Conservation (phyloP, 176 grass and related monocot species). For the bread wheat (Triticum aestivum) region DNA sequence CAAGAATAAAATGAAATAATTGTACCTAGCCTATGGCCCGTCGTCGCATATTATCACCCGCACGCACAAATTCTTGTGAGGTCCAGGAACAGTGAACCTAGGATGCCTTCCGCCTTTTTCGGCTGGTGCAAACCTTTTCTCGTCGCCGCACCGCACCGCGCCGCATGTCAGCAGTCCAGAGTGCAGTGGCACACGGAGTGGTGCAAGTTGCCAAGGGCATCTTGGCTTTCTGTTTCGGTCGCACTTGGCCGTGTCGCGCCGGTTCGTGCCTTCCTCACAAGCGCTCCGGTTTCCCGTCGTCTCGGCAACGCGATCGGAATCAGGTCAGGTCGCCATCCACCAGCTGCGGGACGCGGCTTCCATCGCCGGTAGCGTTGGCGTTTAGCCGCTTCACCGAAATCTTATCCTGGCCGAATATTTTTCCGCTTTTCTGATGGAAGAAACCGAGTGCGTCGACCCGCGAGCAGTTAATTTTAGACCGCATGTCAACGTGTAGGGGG, state of each 20-base stretch:
- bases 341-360: conserved; percentile 21
- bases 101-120: not conserved
- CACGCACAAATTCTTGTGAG: not conserved
- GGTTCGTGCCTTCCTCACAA: not conserved
- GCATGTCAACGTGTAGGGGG: not conserved
- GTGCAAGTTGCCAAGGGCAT: conserved; percentile 33
- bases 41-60: not conserved
- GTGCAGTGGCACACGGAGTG: not conserved
- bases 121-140: not conserved
- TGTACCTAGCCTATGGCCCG: too few relatives aligned
- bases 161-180: not conserved
- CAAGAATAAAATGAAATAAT: not conserved
- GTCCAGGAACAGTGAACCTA: not conserved
- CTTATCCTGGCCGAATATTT: not conserved
- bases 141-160: not conserved
- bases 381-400: not conserved
- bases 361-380: not conserved
- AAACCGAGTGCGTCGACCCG: not conserved
- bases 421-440: not conserved
- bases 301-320: not conserved
- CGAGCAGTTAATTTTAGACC: too few relatives aligned
- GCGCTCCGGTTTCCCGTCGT: not conserved
- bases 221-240: conserved; percentile 38
- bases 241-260: conserved; percentile 2
- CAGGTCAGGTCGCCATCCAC: conserved; percentile 28